These are phyloP conservation scores for Lachnellula occidentalis DNA, from an alignment of 2,329 filamentous ascomycete genomes.

Conservation along the genomic window DNA sequence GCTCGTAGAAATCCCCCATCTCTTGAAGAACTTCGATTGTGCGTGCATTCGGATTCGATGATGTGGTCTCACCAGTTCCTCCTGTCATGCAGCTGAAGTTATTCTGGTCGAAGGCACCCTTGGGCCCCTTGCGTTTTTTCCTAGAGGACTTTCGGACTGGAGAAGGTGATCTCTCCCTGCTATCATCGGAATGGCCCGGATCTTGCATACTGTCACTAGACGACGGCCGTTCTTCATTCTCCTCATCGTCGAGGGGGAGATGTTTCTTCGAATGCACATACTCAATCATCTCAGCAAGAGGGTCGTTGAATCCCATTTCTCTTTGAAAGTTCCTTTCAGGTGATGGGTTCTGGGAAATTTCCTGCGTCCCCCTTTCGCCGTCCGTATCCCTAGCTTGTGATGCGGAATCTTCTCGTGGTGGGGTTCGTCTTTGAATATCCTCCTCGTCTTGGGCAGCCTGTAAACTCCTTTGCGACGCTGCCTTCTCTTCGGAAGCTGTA, in stretches of 20 bases:
- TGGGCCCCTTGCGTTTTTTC: conserved; percentile 10
- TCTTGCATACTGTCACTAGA: conserved; percentile 15
- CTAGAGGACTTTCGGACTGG: background rate
- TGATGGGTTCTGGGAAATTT: background rate
- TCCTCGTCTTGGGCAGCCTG: conserved; percentile 31
- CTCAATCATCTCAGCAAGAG: conserved; percentile 59
- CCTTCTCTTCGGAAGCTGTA: background rate
- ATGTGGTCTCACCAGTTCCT: conserved; percentile 36
- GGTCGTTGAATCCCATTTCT: conserved; percentile 38
- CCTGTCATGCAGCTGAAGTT: conserved; percentile 51
- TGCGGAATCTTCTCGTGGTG: conserved; percentile 32
- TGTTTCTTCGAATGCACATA: conserved; percentile 55
- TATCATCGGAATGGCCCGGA: conserved; percentile 27
- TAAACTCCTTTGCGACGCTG: conserved; percentile 1
- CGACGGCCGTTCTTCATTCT: conserved; percentile 30
- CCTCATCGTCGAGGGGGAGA: conserved; percentile 50
- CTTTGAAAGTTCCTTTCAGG: background rate
- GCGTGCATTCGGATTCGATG: conserved; percentile 62
- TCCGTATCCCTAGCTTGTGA: background rate
- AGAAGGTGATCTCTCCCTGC: conserved; percentile 19
- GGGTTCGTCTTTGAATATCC: conserved; percentile 35
- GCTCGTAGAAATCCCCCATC: conserved; percentile 73
- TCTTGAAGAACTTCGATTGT: conserved; percentile 74
- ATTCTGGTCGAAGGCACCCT: conserved; percentile 34
- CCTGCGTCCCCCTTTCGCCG: conserved; percentile 4